These are phyloP conservation scores for Marasmius sp. DNA, from an alignment of 1,284 basidiomycete species.

Conservation along the genomic window DNA sequence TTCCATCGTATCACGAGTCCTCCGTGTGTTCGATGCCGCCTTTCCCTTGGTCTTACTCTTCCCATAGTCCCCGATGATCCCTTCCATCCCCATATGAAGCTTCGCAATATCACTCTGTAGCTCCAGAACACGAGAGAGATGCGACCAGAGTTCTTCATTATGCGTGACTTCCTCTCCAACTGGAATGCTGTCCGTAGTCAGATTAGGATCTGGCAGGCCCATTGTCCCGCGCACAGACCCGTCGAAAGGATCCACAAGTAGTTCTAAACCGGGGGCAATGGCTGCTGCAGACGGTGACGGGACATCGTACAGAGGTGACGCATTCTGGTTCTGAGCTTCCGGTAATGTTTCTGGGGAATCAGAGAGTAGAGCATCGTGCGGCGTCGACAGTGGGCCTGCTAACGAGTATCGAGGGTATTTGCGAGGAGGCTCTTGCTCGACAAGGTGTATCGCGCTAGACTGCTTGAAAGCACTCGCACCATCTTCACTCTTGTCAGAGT, in stretches of 20 bases:
- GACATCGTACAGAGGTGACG: not conserved
- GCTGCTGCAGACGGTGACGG: conserved; percentile 4
- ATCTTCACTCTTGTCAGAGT: not conserved
- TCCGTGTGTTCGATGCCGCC: conserved; percentile 2
- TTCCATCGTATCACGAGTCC: conserved; percentile 21
- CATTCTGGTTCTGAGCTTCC: not conserved
- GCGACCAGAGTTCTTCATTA: conserved; percentile 62
- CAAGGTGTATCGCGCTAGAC: not conserved
- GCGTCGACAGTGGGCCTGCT: conserved; percentile 39
- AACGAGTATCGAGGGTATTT: conserved; percentile 4
- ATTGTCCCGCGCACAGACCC: conserved; percentile 41
- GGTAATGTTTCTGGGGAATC: conserved; percentile 36
- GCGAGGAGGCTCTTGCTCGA: not conserved
- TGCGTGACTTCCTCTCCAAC: conserved; percentile 25
- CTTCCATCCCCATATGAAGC: conserved; percentile 75
- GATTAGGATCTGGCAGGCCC: conserved; percentile 24
- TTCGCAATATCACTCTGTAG: conserved; percentile 68
- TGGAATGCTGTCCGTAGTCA: conserved; percentile 18
- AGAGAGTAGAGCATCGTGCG: conserved; percentile 62
- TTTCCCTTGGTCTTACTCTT: conserved; percentile 33
- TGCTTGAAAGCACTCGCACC: not conserved
- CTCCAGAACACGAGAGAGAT: conserved; percentile 64
- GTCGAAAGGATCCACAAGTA: conserved; percentile 51
- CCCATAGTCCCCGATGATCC: conserved; percentile 32
- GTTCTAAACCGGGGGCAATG: conserved; percentile 20